Conservation (phyloP, 768 basidiomycete species). For the Kwoniella heveanensis region DNA sequence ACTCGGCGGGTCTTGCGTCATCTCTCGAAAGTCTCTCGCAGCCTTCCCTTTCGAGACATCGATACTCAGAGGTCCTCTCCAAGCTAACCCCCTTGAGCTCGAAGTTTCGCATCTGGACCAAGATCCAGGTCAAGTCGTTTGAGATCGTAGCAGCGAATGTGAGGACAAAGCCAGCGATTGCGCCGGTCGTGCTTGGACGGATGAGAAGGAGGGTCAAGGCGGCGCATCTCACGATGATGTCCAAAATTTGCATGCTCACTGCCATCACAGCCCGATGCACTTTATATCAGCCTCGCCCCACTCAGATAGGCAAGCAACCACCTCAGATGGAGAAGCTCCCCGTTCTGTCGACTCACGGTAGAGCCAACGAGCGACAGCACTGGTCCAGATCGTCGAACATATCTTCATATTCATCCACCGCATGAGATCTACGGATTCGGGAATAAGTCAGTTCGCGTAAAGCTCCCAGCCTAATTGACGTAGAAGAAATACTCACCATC, state of each 20-base stretch:
- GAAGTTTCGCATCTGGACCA: slow-evolving; percentile 27
- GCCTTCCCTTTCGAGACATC: slow-evolving; percentile 43
- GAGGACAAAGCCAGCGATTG: slow-evolving; percentile 40
- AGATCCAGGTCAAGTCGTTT: slow-evolving; percentile 27
- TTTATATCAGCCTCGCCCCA: no score
- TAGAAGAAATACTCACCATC: slow-evolving; percentile 21
- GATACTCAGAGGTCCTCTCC: slow-evolving; percentile 45
- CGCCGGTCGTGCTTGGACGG: slow-evolving; percentile 25
- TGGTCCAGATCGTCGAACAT: slow-evolving; percentile 20
- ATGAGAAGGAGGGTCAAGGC: slow-evolving; percentile 26
- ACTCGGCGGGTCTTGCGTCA: slow-evolving; percentile 12
- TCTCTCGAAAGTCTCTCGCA: slow-evolving; percentile 23
- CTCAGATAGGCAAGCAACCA: no score
- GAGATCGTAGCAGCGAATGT: slow-evolving; percentile 33
- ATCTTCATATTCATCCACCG: slow-evolving; percentile 31
- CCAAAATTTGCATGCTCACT: slow-evolving; percentile 30
- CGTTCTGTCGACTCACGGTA: slow-evolving; percentile 31
- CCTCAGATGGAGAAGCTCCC: no score
- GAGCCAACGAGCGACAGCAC: slow-evolving; percentile 30
- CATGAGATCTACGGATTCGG: slow-evolving; percentile 19
- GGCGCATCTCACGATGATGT: slow-evolving; percentile 29
- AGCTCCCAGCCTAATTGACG: no score
- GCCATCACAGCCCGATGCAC: no score
- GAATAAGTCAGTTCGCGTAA: no score
- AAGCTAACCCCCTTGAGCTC: slow-evolving; percentile 38